Base-by-base conservation (phyloP, 768 basidiomycete species). In the Trametopsis cervina region DNA sequence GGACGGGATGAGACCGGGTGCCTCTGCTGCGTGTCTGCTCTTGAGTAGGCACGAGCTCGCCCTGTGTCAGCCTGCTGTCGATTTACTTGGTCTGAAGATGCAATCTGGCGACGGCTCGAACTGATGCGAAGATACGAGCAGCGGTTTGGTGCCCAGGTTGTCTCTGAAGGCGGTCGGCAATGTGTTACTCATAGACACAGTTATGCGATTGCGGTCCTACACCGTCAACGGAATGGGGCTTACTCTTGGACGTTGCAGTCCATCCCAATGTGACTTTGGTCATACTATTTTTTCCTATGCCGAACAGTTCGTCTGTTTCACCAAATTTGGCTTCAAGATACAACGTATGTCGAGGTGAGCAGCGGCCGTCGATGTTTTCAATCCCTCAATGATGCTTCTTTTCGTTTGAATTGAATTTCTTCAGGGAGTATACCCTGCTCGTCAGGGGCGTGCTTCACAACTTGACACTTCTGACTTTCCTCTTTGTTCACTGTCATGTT, bases 141-240 rank as follows among this genome's bases (percentile, higher is more conserved):
- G 60, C 63, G 66, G 67, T 68, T 44, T 62, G 76, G 70, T 76
- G 75, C 67, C 63, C 62, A 64, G 63, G 52, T 43, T 53, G 52
- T 53, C 40, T 59, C 68, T 64, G 61, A 63, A 59, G 54, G 64
- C 29, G 29, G 29, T 33, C 29, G 63, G 72, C 73, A 67, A 55
- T 60, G 60, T 33, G 78, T 86, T 89, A 75, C 85, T 89, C 86
- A 84, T 89, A 82, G 81, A 73, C 68, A 88, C 63, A 89, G 86
- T 85, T 77, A 89, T 89, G 78, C 86, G 86, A 81, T 88, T 80
- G 81, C 75, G 53, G 60, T 62, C 43, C 35, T 18, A 21, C 57
- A 54, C 49, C 74, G 67, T 79, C 74, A 85, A 86, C 86, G 75
- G 79, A 89, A 89, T 87, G 86, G 86, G 86, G 86, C 86, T 89